Conservation (phyloP, 1,139 yeast species). For the Nakaseomyces nivariensis region DNA sequence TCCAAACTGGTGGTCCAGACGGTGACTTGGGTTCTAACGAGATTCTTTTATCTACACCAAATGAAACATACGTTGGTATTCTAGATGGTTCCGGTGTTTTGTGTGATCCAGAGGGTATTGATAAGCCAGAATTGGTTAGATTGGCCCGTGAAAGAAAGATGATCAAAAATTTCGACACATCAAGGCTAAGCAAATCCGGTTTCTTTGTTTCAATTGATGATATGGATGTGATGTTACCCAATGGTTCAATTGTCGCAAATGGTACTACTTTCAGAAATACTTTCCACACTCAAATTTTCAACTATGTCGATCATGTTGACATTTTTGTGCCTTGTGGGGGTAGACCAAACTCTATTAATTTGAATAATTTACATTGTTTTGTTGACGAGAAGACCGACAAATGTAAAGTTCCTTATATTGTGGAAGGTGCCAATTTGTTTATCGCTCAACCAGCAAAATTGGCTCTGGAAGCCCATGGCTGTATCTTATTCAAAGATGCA, state of each 20-base stretch:
- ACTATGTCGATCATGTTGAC: conserved; percentile 60
- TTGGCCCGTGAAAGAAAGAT: conserved; percentile 72
- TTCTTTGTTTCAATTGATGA: conserved; percentile 83
- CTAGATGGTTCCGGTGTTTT: conserved; percentile 96
- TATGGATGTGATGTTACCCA: conserved; percentile 65
- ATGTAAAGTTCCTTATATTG: conserved; percentile 73
- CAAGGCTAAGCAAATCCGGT: conserved; percentile 63
- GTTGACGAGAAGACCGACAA: conserved; percentile 72
- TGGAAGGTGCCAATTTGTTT: conserved; percentile 95
- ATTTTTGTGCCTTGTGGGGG: conserved; percentile 98
- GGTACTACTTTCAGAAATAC: conserved; percentile 91
- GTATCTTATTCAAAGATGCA: conserved; percentile 85
- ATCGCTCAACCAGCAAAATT: conserved; percentile 91
- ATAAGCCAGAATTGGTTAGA: conserved; percentile 65
- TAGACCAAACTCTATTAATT: conserved; percentile 92
- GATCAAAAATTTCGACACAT: conserved; percentile 59
- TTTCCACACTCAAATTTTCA: conserved; percentile 69
- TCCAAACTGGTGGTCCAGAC: conserved; percentile 99
- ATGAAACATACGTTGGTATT: conserved; percentile 76
- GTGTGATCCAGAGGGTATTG: conserved; percentile 83
- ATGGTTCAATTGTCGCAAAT: conserved; percentile 60
- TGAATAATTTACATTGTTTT: conserved; percentile 65
- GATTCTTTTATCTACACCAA: conserved; percentile 63
- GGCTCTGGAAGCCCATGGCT: conserved; percentile 76
- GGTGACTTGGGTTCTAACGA: conserved; percentile 97